Conservation (phyloP, 1,284 basidiomycete species). For the Irpex lacteus region DNA sequence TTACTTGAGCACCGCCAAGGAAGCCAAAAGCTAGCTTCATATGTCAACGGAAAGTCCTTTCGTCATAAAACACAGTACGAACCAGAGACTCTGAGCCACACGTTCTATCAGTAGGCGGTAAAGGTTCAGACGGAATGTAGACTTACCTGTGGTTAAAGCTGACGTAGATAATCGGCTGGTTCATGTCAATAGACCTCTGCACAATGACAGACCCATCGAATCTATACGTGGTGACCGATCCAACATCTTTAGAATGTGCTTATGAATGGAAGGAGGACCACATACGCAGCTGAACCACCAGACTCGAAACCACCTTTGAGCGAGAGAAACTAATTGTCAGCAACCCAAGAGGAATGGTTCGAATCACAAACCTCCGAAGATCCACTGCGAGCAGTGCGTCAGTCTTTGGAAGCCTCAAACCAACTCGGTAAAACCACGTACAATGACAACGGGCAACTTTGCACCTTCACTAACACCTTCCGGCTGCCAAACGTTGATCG, state of each 20-base stretch:
- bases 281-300: constrained; percentile 3
- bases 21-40: constrained; percentile 30
- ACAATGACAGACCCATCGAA: constrained; percentile 35
- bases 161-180: constrained; percentile 25
- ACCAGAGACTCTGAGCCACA: not conserved
- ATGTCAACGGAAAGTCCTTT: not conserved
- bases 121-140: not conserved
- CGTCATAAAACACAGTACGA: not conserved
- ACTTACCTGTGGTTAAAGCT: constrained; percentile 26
- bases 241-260: not conserved
- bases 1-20: constrained; percentile 32
- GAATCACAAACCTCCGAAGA: constrained; percentile 42
- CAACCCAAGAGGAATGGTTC: too few species aligned
- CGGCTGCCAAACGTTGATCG: constrained; percentile 54
- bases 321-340: not conserved
- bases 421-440: constrained; percentile 25
- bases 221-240: not conserved
- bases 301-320: constrained; percentile 5
- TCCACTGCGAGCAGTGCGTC: constrained; percentile 35
- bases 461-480: constrained; percentile 31
- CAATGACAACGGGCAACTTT: constrained; percentile 53
- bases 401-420: not conserved
- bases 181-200: constrained; percentile 38
- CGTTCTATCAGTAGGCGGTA: not conserved
- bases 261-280: not conserved